Conservation (phyloP, 1,284 basidiomycete genomes). For the Trichosporon sp. region DNA sequence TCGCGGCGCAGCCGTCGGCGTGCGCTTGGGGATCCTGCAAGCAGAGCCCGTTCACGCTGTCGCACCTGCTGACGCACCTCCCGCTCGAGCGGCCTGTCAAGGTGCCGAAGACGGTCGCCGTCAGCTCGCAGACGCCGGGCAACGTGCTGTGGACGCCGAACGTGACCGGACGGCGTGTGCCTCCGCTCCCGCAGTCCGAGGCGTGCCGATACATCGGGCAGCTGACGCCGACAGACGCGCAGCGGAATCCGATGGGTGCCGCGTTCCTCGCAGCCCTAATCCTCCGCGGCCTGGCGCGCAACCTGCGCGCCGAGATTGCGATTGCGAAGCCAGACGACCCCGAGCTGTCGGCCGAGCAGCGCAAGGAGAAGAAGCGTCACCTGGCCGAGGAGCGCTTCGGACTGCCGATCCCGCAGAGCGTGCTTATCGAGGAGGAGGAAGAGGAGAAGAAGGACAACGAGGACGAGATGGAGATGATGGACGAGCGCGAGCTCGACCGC, state of each 20-base stretch:
- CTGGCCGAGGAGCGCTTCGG: slow-evolving; percentile 44
- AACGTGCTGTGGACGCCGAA: slow-evolving; percentile 12
- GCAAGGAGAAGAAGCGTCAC: slow-evolving; percentile 34
- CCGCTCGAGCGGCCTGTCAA: slow-evolving; percentile 19
- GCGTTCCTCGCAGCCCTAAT: slow-evolving; percentile 42
- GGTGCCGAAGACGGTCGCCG: slow-evolving; percentile 20
- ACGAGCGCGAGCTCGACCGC: slow-evolving; percentile 30
- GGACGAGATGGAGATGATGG: slow-evolving; percentile 18
- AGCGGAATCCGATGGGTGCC: slow-evolving; percentile 34
- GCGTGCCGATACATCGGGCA: slow-evolving; percentile 26
- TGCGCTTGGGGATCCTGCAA: slow-evolving; percentile 40
- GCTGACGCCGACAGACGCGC: slow-evolving; percentile 28
- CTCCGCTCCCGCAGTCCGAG: slow-evolving; percentile 26
- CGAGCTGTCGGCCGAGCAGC: slow-evolving; percentile 20
- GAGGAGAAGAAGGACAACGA: slow-evolving; percentile 31
- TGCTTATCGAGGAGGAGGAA: slow-evolving; percentile 41
- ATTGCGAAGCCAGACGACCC: slow-evolving; percentile 18
- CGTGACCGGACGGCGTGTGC: slow-evolving; percentile 27
- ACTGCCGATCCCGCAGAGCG: slow-evolving; percentile 43
- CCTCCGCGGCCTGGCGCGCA: slow-evolving; percentile 43
- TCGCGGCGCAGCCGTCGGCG: slow-evolving; percentile 14
- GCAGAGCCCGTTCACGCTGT: slow-evolving; percentile 29
- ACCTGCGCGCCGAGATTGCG: slow-evolving; percentile 33
- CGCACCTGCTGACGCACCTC: slow-evolving; percentile 43
- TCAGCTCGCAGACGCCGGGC: slow-evolving; percentile 15